A percentile compares a stretch with the other conserved stretches of the same genome.
Conservation (phyloP, 441 rosid species). For the Viola pubescens region DNA sequence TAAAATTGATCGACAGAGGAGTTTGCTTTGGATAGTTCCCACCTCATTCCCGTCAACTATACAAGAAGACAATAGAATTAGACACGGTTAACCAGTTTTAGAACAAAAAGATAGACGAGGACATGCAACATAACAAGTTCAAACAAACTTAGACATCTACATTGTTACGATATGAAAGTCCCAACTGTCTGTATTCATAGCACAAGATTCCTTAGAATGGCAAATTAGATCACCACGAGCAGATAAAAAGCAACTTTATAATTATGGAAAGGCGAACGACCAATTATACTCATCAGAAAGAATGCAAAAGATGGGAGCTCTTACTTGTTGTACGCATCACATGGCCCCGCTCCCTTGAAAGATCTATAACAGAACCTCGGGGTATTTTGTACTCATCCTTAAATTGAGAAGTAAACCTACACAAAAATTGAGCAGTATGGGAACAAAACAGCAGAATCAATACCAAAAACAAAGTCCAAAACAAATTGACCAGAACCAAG, state of each 20-base stretch:
- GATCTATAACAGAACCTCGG: conserved; percentile 59
- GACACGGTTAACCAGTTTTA: background rate
- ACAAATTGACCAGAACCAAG: background rate
- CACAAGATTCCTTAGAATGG: background rate
- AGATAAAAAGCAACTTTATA: background rate
- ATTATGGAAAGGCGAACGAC: background rate
- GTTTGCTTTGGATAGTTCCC: conserved; percentile 72
- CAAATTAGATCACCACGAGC: no score
- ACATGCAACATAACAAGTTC: background rate
- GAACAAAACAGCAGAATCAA: background rate
- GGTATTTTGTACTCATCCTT: conserved; percentile 90
- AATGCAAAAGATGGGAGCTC: conserved; percentile 2
- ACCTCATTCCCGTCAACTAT: conserved; percentile 74
- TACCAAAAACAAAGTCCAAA: no score
- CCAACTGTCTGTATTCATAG: background rate
- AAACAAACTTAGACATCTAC: no score
- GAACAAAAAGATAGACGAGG: background rate
- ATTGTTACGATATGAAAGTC: background rate
- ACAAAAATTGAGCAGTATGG: conserved; percentile 7
- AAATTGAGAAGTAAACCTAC: conserved; percentile 78
- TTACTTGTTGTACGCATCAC: conserved; percentile 67
- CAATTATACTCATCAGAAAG: background rate
- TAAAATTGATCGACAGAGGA: conserved; percentile 60
- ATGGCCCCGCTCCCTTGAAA: conserved; percentile 61
- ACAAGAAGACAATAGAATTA: background rate